Base-by-base conservation (phyloP, 495 filamentous ascomycete genomes). In the Clavariopsis aquatica region DNA sequence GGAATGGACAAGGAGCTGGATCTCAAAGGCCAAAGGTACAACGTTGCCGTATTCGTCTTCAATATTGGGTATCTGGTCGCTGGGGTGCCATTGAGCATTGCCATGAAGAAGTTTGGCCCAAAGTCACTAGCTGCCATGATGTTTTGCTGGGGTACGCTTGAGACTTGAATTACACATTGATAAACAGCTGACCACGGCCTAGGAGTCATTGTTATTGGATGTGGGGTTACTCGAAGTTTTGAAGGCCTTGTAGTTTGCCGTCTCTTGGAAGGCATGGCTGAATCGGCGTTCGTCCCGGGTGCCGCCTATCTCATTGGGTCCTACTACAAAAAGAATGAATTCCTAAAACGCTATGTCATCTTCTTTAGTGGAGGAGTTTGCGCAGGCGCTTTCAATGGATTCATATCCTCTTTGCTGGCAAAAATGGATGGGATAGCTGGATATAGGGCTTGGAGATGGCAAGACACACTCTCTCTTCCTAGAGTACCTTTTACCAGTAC, bases 121-220 rank as follows among this genome's bases (percentile, higher is more conserved):
- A 84, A 80, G 76, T 91, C 86, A 86, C 77, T 93, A 8, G 82
- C 83, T 0, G 76, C 79, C 5, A 83, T 91, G 58, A 87, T 87
- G 62, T 54, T 56, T 41, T 55, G 5, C 51, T 63, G 60, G 60
- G 60, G 60, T 34, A 34, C 31, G 5, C 6, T 34, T 34, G 31
- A 12, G 31, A 34, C 6, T 34, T 5, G 31, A 34, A 34, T 6
- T 34, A 5, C 12, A 6, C 31, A 6, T 34, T 12, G 31, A 34
- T 12, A 34, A 34, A n/a, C n/a, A n/a, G n/a, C n/a, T n/a, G n/a
- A n/a, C n/a, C n/a, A n/a, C n/a, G n/a, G n/a, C n/a, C n/a, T 41
- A 63, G 62, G 17, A 15, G 43, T 70, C 15, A 63, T 51, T 15
- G 68, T 66, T 1, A 57, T 70, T 22, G 68, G 68, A 2, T 64